Evolutionary conservation across 2,329 filamentous ascomycete genomes (phyloP).

Genomic region (Pseudonectria buxi): DNA sequence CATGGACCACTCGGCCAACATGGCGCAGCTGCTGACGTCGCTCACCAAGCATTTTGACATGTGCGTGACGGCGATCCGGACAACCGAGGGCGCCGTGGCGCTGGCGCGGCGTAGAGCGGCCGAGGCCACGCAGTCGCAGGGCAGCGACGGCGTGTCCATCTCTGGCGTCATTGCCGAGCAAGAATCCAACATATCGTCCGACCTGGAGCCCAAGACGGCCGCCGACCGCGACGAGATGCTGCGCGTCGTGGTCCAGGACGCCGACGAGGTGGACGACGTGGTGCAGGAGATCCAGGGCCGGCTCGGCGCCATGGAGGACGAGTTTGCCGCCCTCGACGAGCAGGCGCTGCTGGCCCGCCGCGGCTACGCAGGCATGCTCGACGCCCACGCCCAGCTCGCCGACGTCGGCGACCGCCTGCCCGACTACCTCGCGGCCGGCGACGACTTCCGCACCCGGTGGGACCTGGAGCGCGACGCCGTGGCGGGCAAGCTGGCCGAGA

Average conservation of each 20-base stretch:
- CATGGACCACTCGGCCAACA: conserved; percentile 69
- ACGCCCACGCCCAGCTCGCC: conserved; percentile 60
- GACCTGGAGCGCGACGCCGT: conserved; percentile 67
- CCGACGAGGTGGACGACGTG: conserved; percentile 58
- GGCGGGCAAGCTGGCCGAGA: conserved; percentile 61
- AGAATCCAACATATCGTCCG: conserved; percentile 37
- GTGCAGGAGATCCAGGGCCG: conserved; percentile 67
- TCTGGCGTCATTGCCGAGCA: conserved; percentile 59
- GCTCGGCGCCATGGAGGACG: conserved; percentile 68
- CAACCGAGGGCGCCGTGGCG: conserved; percentile 74
- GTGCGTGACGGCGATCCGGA: conserved; percentile 83
- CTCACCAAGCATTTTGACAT: conserved; percentile 87
- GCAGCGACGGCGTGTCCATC: conserved; percentile 49
- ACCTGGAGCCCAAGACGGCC: conserved; percentile 63
- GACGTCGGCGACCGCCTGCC: conserved; percentile 60
- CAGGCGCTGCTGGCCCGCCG: conserved; percentile 48
- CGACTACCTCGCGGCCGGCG: conserved; percentile 56
- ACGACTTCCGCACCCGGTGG: conserved; percentile 63
- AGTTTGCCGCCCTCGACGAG: conserved; percentile 55
- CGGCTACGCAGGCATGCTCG: conserved; percentile 50
- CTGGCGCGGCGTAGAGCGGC: conserved; percentile 62
- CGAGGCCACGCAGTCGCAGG: conserved; percentile 48
- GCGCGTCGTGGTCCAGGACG: conserved; percentile 67
- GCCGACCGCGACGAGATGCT: conserved; percentile 80
- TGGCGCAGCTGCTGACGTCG: conserved; percentile 74